Conservation (phyloP, 768 basidiomycete genomes). For the Suillus clintonianus region DNA sequence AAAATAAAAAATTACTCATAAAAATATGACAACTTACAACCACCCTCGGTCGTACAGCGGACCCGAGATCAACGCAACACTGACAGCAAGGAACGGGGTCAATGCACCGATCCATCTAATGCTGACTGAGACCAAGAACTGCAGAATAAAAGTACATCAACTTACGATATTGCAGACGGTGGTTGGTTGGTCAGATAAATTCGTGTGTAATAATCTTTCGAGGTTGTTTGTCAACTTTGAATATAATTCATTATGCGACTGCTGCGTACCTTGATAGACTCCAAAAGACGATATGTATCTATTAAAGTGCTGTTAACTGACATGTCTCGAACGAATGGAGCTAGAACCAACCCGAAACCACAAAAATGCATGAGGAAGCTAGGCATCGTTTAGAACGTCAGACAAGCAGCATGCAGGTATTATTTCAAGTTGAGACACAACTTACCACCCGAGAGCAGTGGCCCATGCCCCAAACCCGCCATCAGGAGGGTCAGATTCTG, state of each 20-base stretch:
- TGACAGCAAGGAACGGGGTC: slow-evolving; percentile 35
- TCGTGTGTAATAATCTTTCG: slow-evolving; percentile 33
- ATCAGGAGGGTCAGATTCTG: slow-evolving; percentile 1
- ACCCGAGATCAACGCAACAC: slow-evolving; percentile 28
- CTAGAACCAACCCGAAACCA: slow-evolving; percentile 22
- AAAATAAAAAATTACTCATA: not conserved
- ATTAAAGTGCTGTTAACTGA: not conserved
- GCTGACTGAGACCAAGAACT: slow-evolving; percentile 18
- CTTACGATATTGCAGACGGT: slow-evolving; percentile 31
- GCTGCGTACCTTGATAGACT: slow-evolving; percentile 30
- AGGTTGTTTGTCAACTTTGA: slow-evolving; percentile 7
- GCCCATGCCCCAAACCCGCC: slow-evolving; percentile 15
- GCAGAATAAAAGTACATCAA: slow-evolving; percentile 19
- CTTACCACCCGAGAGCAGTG: slow-evolving; percentile 12
- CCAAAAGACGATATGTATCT: slow-evolving; percentile 34
- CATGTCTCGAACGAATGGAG: not conserved
- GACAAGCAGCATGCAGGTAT: no score
- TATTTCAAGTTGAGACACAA: not conserved
- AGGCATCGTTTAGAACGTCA: no score
- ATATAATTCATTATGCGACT: not conserved
- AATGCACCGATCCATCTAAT: slow-evolving; percentile 36
- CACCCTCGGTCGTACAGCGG: slow-evolving; percentile 36
- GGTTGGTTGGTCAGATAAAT: slow-evolving; percentile 28
- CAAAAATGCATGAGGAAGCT: slow-evolving; percentile 29
- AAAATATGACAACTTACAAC: slow-evolving; percentile 14